Evolutionary conservation across 495 filamentous ascomycete species (phyloP).

Genomic region (Penicillium diatomitis): DNA sequence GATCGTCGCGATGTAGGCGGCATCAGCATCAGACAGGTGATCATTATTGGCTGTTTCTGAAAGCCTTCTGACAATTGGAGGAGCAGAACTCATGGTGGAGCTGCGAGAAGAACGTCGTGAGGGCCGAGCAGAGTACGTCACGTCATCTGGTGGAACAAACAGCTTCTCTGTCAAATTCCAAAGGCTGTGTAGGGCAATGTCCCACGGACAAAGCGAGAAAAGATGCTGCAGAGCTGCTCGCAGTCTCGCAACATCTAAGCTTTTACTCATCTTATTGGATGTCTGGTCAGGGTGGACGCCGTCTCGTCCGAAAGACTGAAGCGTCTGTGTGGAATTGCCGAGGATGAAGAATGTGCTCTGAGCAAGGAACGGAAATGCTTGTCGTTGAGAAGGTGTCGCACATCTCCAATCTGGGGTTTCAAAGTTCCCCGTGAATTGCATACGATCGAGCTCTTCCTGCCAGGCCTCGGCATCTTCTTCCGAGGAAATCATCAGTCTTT

Average conservation of each 20-base stretch:
- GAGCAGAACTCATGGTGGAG: constrained; percentile 18
- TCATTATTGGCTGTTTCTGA: constrained; percentile 22
- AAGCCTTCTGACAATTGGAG: constrained; percentile 19
- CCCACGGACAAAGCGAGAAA: constrained; percentile 33
- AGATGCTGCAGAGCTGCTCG: constrained; percentile 26
- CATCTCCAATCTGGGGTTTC: constrained; percentile 33
- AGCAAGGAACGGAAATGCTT: constrained; percentile 50
- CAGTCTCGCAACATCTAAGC: constrained; percentile 24
- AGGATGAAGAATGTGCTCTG: constrained; percentile 69
- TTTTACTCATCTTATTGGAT: constrained; percentile 3
- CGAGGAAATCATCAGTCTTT: constrained; percentile 25
- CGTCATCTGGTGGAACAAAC: constrained; percentile 53
- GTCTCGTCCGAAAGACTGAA: constrained; percentile 53
- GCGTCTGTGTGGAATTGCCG: constrained; percentile 52
- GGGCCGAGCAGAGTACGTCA: constrained; percentile 29
- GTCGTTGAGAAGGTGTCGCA: constrained; percentile 30
- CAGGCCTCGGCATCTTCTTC: constrained; percentile 32
- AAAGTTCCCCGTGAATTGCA: constrained; percentile 30
- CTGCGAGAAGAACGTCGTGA: constrained; percentile 31
- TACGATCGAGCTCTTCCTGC: constrained; percentile 31
- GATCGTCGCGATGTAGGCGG: constrained; percentile 47
- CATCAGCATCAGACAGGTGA: constrained; percentile 43
- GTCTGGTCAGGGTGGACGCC: constrained; percentile 9
- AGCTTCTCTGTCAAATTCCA: constrained; percentile 64
- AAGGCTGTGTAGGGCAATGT: constrained; percentile 63